Evolutionary conservation across 2,329 filamentous ascomycete genomes (phyloP), one percentile per base, ranked within the genome.

Genomic region (Neonectria sp.): DNA sequence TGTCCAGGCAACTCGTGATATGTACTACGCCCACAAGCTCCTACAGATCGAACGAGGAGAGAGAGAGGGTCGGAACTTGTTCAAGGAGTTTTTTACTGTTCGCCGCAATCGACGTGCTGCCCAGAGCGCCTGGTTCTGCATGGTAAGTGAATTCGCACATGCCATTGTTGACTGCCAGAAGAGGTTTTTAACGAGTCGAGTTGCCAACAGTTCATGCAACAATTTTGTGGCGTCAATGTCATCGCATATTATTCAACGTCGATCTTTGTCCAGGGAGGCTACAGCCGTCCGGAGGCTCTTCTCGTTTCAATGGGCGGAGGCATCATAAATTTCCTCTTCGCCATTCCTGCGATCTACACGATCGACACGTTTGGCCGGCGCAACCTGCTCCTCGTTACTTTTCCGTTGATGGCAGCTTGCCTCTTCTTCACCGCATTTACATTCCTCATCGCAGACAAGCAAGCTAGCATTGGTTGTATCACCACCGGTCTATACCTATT

Each of bases 361-460:
- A 91, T 92, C 62, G 90, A 92, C 73, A 90, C 88, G 0, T 90
- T 86, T 73, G 90, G 90, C 2, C 87, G 90, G 15, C 86, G 90
- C 6, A 82, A 85, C 6, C 80, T 92, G 7, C 81, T 91, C 3
- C 78, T 91, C 2, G 87, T 89, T 69, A 92, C 90, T 1, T 91
- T 92, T 71, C 90, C 90, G 2, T 84, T 90, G 68, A 91, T 91
- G 89, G 15, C 37, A 85, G 88, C 27, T 89, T 87, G 83, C 87
- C 88, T 37, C 79, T 88, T 37, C 82, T 87, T 40, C 37, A 40
- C 37, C 15, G 37, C 37, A n/a, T 40, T 40, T 15, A 40, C 37
- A n/a, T 40, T 40, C 15, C 37, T 40, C 37, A 40, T 40, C 37
- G 7, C 37, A 15, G 37, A 40, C 6, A 40, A n/a, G 15, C 37